phyloP scores from a whole-genome alignment of 305 asterid genomes.

The Salvia sclarea region DNA sequence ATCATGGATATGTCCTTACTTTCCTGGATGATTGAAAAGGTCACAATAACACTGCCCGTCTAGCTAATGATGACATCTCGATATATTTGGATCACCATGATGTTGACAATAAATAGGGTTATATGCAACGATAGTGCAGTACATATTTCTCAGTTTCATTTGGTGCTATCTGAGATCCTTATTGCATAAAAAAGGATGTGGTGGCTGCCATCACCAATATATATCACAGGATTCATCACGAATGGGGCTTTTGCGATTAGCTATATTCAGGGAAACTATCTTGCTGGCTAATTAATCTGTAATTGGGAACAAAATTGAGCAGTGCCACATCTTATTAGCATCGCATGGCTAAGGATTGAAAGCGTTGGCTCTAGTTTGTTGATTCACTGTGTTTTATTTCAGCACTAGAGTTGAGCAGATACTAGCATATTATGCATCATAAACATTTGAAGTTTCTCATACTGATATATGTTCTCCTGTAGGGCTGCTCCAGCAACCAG shows the following conservation, averaged over 20 bases:
- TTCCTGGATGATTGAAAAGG: not conserved
- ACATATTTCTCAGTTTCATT: too few relatives aligned
- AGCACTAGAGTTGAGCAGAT: not conserved
- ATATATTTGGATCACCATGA: not conserved
- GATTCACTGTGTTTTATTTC: not conserved
- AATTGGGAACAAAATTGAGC: not conserved
- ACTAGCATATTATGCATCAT: not conserved
- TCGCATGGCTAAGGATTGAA: not conserved
- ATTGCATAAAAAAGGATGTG: too few relatives aligned
- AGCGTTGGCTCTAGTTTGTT: conserved; percentile 7
- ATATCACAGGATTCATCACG: too few relatives aligned
- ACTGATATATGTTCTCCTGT: conserved; percentile 33
- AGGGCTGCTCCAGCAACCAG: conserved; percentile 63
- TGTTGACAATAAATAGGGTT: not conserved
- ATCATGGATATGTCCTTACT: too few relatives aligned
- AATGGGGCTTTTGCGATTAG: too few relatives aligned
- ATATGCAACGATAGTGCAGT: not conserved
- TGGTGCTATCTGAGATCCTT: too few relatives aligned
- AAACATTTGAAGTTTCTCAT: conserved; percentile 13
- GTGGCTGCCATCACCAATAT: too few relatives aligned
- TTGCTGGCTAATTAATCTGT: not conserved
- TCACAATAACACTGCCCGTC: not conserved
- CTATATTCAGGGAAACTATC: not conserved
- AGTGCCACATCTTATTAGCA: not conserved
- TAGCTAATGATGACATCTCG: not conserved